Evolutionary conservation across 2,329 filamentous ascomycete species (phyloP), one percentile per base, ranked within the genome.

Genomic region (Xylaria sp.): DNA sequence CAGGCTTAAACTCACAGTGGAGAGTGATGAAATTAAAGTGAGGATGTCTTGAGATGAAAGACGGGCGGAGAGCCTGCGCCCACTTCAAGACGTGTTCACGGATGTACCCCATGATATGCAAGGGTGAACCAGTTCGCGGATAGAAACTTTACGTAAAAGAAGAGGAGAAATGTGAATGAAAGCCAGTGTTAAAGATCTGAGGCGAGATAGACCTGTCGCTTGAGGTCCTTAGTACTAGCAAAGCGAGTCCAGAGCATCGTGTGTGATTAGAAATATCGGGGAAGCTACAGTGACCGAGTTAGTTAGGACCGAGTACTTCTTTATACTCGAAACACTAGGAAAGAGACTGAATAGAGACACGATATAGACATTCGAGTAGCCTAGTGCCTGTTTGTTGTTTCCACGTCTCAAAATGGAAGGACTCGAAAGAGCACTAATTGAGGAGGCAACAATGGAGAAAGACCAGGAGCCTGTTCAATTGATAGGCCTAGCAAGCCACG

Each of bases 1-100:
- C 2, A 13, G 32, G 16, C 42, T 23, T 27, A 44, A 42, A 84
- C 88, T 80, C 82, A 93, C 91, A 97, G 77, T 97, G 93, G 18
- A 89, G 84, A 1, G 90, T 90, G 69, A 96, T 94, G 79, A 95
- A 97, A 82, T 93, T 94, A 81, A 94, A 91, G 73, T 90, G 88
- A 18, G 89, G 91, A 74, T 87, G 85, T 75, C 85, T 88, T 62
- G 86, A 85, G 32, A 89, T 74, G 70, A 90, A 88, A 18, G 86
- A 82, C 2, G 87, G 88, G 75, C 86, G 87, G 70, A 87, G 75
- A 66, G 82, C 79, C 78, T 81, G 82, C 69, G 88, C 66, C 74
- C 85, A 82, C 44, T 76, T 78, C 81, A 81, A 81, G 50, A 82
- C 35, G 57, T 70, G 78, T 71, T 77, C 76, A 68, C 77, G 77